These are phyloP conservation scores for Pseudozyma tsukubaensis DNA, from an alignment of 1,284 basidiomycete species.

Conservation along the genomic window DNA sequence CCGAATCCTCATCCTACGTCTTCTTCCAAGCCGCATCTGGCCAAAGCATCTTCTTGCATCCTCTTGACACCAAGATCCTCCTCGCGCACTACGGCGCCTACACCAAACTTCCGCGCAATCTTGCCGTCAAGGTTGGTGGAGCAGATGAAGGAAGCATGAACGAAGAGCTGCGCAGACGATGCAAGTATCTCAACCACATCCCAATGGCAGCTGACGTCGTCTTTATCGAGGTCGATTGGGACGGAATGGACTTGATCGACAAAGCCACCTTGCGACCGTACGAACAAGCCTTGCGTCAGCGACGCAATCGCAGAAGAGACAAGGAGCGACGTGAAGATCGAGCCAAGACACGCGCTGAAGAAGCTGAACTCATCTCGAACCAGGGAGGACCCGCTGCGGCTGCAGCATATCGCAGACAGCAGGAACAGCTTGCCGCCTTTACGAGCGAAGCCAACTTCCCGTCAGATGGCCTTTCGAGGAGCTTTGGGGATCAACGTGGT, in stretches of 20 bases:
- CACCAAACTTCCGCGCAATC: conserved; percentile 82
- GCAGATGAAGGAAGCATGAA: conserved; percentile 79
- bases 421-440: conserved; percentile 41
- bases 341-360: conserved; percentile 60
- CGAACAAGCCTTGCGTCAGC: conserved; percentile 58
- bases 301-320: conserved; percentile 53
- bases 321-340: conserved; percentile 61
- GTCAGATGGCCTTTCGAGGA: conserved; percentile 47
- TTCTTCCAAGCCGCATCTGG: conserved; percentile 96
- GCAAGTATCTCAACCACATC: conserved; percentile 93
- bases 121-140: conserved; percentile 82
- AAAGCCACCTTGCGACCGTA: conserved; percentile 56
- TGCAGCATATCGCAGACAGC: conserved; percentile 44
- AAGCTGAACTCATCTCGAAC: conserved; percentile 45
- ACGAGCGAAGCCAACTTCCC: conserved; percentile 46
- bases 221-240: conserved; percentile 85
- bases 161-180: conserved; percentile 90
- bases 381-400: conserved; percentile 39
- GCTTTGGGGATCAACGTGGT: conserved; percentile 23
- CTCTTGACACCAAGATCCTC: conserved; percentile 93
- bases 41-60: conserved; percentile 90
- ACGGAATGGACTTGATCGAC: conserved; percentile 53
- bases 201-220: conserved; percentile 92
- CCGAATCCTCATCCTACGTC: conserved; percentile 74
- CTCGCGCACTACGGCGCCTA: conserved; percentile 86